Base-by-base conservation (phyloP, 1,139 yeast genomes). In the Schwanniomyces etchellsii region DNA sequence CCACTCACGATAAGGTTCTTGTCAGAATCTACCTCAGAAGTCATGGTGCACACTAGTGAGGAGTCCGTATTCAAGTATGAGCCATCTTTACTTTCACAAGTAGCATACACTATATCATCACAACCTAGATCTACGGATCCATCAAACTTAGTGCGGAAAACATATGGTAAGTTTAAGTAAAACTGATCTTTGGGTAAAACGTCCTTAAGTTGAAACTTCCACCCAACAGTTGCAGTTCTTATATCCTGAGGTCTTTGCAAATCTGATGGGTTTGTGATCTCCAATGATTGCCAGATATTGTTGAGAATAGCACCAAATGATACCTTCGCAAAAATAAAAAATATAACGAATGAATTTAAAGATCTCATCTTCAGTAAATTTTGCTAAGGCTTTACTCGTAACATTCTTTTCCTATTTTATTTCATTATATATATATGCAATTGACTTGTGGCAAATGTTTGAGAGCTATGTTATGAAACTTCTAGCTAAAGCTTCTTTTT, bases 91-190 rank as follows among this genome's bases (percentile, higher is more conserved):
- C 35, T 35, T 3, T 27, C 17, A 27, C 51, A 46, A 3, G 7
- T 16, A 16, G 51, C 50, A 13, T 35, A 47, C 5, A 26, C 24
- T 3, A 11, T 28, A 5, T 18, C 30, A 24, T 29, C 35, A 1
- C 43, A 45, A 14, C 28, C 20, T 18, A 48, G 34, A 9, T 24
- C 14, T 12, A 47, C 14, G 2, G 20, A 14, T 4, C 36, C 36
- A 5, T 34, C 35, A 32, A 42, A 45, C 31, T 45, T 47, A 15
- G 48, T 37, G 21, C 44, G 28, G 36, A 39, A 47, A 1, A 47
- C 52, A 27, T 38, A 35, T 2, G 52, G 53, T 46, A 48, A 38
- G 7, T 25, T 27, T 16, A 44, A 25, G 5, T 15, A 27, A 28
- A 45, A 43, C 3, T 24, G 29, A 20, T 45, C 49, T 17, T 39